Base-by-base conservation (phyloP, 495 filamentous ascomycete genomes). In the Cercophora sp. region DNA sequence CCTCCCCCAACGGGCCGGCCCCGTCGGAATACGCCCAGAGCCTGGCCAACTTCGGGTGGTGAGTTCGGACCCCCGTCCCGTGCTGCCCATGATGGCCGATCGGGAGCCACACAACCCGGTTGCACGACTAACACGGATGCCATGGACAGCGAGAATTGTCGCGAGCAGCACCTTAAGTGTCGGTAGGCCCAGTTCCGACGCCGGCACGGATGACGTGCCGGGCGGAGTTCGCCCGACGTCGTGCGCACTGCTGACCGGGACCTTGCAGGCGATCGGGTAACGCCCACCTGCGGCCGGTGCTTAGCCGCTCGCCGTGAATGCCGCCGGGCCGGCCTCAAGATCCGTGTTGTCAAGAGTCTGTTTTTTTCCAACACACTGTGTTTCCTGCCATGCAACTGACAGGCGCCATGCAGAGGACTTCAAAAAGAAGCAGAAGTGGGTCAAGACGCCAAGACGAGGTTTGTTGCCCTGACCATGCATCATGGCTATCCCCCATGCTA, bases 141-240 rank as follows among this genome's bases (percentile, higher is more conserved):
- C 22, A 8, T 4, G 51, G 36, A 54, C 47, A 75, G 74, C 57
- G 64, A 67, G 51, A 73, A 68, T 16, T 77, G 74, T 49, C 69
- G 74, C 40, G 64, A 72, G 52, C 66, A 71, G 54, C 74, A 75
- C 49, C 59, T 75, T 4, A 73, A 70, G 70, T 77, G 74, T 74
- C 8, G 29, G 63, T 16, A 29, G 27, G 26, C 10, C 22, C 23
- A 10, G 16, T 35, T 19, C 13, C 29, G 4, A n/a, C 41, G 26
- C 20, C 29, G 2, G 19, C n/a, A 27, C 27, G 9, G 10, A n/a
- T n/a, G n/a, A n/a, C n/a, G n/a, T n/a, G n/a, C n/a, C n/a, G n/a
- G n/a, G n/a, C n/a, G n/a, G n/a, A n/a, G n/a, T n/a, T n/a, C n/a
- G n/a, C n/a, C n/a, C n/a, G n/a, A n/a, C n/a, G n/a, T n/a, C n/a